Percentiles rank a stretch among this genome's conserved stretches.
Conservation (phyloP, 768 basidiomycete species). For the Phanerodontia chrysosporium region DNA sequence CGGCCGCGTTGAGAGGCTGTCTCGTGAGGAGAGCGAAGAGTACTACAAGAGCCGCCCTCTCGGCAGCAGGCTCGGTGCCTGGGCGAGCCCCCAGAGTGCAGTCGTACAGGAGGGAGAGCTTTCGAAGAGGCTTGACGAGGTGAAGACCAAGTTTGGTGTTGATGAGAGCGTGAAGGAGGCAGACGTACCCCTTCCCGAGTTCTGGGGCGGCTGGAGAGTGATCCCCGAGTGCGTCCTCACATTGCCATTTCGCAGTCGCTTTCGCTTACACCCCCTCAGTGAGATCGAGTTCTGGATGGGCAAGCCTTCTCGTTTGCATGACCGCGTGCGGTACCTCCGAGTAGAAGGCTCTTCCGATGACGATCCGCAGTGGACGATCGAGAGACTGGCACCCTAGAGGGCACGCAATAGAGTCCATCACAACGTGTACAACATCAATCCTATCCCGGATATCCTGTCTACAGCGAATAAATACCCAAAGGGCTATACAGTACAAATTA, state of each 20-base stretch:
- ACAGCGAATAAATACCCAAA: conserved; percentile 7
- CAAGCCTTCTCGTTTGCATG: conserved; percentile 90
- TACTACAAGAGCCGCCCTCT: conserved; percentile 83
- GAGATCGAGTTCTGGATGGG: conserved; percentile 99
- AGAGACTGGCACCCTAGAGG: conserved; percentile 69
- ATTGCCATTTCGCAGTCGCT: not conserved
- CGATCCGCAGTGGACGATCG: conserved; percentile 66
- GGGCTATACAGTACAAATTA: conserved; percentile 5
- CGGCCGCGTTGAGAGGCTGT: conserved; percentile 80
- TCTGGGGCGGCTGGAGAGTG: conserved; percentile 96
- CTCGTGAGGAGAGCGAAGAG: conserved; percentile 64
- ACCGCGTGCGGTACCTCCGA: conserved; percentile 78
- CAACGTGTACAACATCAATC: not conserved
- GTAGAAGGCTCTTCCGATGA: conserved; percentile 43
- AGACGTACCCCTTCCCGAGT: conserved; percentile 75
- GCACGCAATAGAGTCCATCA: not conserved
- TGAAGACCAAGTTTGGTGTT: conserved; percentile 55
- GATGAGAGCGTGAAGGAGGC: conserved; percentile 35
- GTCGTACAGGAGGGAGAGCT: conserved; percentile 75
- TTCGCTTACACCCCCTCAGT: conserved; percentile 34
- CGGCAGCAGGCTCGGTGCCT: conserved; percentile 85
- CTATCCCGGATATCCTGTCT: conserved; percentile 3
- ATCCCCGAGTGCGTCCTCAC: conserved; percentile 71
- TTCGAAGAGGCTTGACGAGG: conserved; percentile 50
- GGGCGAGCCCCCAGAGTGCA: conserved; percentile 88